Evolutionary conservation across 78 protist genomes (phyloP).

Genomic region (Dictyostelium discoideum): dicty_2.7 NC_007088.5:2220501-2221000

Average conservation of each 20-base stretch:
- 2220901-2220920: conserved; percentile 17
- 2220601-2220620: conserved; percentile 95
- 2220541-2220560: conserved; percentile 76
- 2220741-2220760: conserved; percentile 92
- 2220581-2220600: conserved; percentile 96
- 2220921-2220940: conserved; percentile 21
- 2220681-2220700: too few relatives aligned
- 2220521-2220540: conserved; percentile 92
- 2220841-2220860: conserved; percentile 78
- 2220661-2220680: too few relatives aligned
- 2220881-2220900: conserved; percentile 66
- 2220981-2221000: conserved; percentile 8
- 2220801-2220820: conserved; percentile 60
- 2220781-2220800: conserved; percentile 92
- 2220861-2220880: conserved; percentile 52
- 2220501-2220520: conserved; percentile 98
- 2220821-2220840: conserved; percentile 71
- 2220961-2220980: background rate
- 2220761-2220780: conserved; percentile 97
- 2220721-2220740: conserved; percentile 95
- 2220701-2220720: conserved; percentile 96
- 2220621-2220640: background rate
- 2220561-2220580: conserved; percentile 97
- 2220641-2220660: background rate
- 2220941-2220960: background rate